Evolutionary conservation across 352 stramenopile genomes (phyloP).

Genomic region (Phytophthora boehmeriae): DNA sequence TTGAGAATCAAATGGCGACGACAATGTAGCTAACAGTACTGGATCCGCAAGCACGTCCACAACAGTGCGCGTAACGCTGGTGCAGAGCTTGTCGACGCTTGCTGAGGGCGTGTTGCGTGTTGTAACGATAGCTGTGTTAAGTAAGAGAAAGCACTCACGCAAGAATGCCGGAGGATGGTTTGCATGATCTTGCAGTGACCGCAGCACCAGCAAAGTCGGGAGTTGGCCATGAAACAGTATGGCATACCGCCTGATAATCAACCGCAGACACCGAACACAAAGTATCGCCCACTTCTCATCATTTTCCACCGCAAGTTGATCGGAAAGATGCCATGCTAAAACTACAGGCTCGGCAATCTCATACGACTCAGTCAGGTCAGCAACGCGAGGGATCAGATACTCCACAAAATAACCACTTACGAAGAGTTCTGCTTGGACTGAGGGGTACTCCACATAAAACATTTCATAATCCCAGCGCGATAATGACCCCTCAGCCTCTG

Average conservation of each 20-base stretch:
- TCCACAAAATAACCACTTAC: slow-evolving; percentile 87
- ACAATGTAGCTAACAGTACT: slow-evolving; percentile 56
- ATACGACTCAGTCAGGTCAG: slow-evolving; percentile 63
- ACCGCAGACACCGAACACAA: slow-evolving; percentile 69
- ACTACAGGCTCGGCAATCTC: slow-evolving; percentile 77
- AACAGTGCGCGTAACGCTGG: slow-evolving; percentile 48
- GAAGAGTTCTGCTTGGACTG: slow-evolving; percentile 73
- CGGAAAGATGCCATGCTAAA: slow-evolving; percentile 81
- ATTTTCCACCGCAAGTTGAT: slow-evolving; percentile 69
- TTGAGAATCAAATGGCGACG: slow-evolving; percentile 22
- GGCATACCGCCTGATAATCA: slow-evolving; percentile 76
- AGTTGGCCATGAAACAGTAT: slow-evolving; percentile 84
- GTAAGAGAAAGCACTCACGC: slow-evolving; percentile 76
- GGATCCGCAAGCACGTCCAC: slow-evolving; percentile 69
- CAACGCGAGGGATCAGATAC: slow-evolving; percentile 71
- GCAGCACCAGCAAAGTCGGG: slow-evolving; percentile 52
- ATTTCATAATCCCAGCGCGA: slow-evolving; percentile 78
- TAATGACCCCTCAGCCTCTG: slow-evolving; percentile 29
- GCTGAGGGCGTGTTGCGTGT: slow-evolving; percentile 66
- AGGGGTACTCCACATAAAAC: slow-evolving; percentile 79
- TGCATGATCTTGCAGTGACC: slow-evolving; percentile 57
- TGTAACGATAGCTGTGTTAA: slow-evolving; percentile 77
- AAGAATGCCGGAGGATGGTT: slow-evolving; percentile 66
- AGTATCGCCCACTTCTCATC: slow-evolving; percentile 61
- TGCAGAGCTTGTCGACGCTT: slow-evolving; percentile 64